phyloP scores from a whole-genome alignment of 164 flowering plant genomes.

The Dillenia turbinata region DNA sequence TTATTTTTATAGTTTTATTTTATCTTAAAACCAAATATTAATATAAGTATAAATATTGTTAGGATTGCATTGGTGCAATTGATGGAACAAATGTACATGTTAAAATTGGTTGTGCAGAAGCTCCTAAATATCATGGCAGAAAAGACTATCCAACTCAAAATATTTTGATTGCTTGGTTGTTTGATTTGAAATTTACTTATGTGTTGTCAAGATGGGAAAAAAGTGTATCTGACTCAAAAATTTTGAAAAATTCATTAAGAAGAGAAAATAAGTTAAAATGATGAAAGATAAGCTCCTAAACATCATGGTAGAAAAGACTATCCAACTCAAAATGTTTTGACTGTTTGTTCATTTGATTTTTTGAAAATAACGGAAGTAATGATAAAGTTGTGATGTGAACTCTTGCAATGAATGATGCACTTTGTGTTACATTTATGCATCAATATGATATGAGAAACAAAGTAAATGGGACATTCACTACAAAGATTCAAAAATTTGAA shows the following conservation, averaged over 20 bases:
- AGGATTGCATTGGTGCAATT: conserved; percentile 5
- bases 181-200: conserved; percentile 5
- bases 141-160: neutral
- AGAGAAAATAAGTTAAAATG: neutral
- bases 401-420: too few species aligned
- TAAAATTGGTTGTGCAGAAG: neutral
- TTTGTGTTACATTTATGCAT: too few species aligned
- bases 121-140: neutral
- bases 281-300: neutral
- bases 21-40: neutral
- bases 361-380: too few species aligned
- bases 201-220: conserved; percentile 2
- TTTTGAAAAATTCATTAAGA: neutral
- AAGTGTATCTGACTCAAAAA: neutral
- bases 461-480: too few species aligned
- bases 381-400: too few species aligned
- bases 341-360: neutral
- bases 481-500: too few species aligned
- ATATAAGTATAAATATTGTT: neutral
- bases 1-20: neutral
- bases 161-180: neutral
- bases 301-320: neutral
- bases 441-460: too few species aligned
- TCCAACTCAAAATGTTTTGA: neutral
- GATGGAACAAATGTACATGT: neutral